phyloP scores from a whole-genome alignment of 2,329 filamentous ascomycete genomes.

The Xylaria sp. region DNA sequence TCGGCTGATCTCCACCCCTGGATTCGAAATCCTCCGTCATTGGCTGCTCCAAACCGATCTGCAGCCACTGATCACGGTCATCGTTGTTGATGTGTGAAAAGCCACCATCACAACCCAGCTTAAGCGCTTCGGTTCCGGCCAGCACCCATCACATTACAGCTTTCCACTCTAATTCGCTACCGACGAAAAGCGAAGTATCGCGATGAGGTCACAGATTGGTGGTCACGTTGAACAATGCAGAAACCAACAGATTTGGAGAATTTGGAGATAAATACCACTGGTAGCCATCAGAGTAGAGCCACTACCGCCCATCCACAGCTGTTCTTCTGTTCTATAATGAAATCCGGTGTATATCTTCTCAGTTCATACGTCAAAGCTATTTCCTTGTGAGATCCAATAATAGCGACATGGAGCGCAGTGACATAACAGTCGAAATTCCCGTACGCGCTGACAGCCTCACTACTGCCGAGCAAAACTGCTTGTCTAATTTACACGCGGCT shows the following conservation, averaged over 20 bases:
- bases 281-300: not conserved
- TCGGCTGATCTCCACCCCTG: not conserved
- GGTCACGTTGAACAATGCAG: not conserved
- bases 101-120: not conserved
- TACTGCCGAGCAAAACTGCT: constrained; percentile 12
- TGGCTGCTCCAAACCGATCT: constrained; percentile 5
- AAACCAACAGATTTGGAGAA: not conserved
- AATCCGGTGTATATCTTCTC: too few relatives aligned
- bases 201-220: not conserved
- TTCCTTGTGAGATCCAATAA: not conserved
- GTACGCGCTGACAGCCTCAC: constrained; percentile 2
- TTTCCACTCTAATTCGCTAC: not conserved
- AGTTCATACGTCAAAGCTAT: too few relatives aligned
- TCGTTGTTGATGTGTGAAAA: not conserved
- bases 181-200: not conserved
- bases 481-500: not conserved
- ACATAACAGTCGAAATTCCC: constrained; percentile 9
- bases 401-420: not conserved
- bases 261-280: not conserved
- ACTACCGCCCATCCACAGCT: not conserved
- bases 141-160: not conserved
- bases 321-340: not conserved
- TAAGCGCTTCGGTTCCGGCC: not conserved
- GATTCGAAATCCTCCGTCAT: not conserved
- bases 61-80: not conserved